These are phyloP conservation scores for Penicillium psychrofluorescens DNA, from an alignment of 495 filamentous ascomycete genomes.

Conservation along the genomic window DNA sequence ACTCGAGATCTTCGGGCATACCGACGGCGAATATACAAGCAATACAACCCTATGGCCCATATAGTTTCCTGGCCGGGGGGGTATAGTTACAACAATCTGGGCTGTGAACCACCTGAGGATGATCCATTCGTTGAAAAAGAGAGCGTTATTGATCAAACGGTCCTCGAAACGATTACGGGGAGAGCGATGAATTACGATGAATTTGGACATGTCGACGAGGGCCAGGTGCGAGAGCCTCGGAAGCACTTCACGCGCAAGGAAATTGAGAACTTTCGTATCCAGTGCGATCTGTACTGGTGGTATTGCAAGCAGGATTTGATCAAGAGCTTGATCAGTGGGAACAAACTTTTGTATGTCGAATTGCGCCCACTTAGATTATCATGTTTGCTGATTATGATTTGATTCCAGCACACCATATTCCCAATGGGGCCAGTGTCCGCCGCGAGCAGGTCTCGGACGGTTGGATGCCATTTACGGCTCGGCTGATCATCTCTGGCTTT, in stretches of 20 bases:
- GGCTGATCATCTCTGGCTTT: conserved; percentile 74
- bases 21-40: conserved; percentile 22
- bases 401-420: conserved; percentile 63
- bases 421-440: conserved; percentile 76
- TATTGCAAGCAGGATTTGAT: conserved; percentile 88
- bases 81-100: conserved; percentile 11
- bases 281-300: conserved; percentile 95
- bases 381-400: conserved; percentile 7
- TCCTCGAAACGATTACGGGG: conserved; percentile 40
- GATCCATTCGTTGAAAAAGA: conserved; percentile 41
- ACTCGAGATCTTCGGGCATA: conserved; percentile 60
- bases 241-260: conserved; percentile 58
- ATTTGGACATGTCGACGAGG: conserved; percentile 34
- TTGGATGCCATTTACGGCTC: conserved; percentile 79
- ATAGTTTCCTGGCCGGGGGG: neutral
- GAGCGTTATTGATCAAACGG: conserved; percentile 26
- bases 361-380: neutral
- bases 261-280: conserved; percentile 67
- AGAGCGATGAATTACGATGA: conserved; percentile 38
- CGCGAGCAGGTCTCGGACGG: conserved; percentile 70
- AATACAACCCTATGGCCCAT: conserved; percentile 14
- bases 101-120: conserved; percentile 19
- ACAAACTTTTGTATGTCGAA: conserved; percentile 66
- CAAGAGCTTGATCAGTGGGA: conserved; percentile 84
- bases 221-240: conserved; percentile 7